These are phyloP conservation scores for Diplodia mutila DNA, from an alignment of 2,329 filamentous ascomycete genomes.

Conservation along the genomic window DNA sequence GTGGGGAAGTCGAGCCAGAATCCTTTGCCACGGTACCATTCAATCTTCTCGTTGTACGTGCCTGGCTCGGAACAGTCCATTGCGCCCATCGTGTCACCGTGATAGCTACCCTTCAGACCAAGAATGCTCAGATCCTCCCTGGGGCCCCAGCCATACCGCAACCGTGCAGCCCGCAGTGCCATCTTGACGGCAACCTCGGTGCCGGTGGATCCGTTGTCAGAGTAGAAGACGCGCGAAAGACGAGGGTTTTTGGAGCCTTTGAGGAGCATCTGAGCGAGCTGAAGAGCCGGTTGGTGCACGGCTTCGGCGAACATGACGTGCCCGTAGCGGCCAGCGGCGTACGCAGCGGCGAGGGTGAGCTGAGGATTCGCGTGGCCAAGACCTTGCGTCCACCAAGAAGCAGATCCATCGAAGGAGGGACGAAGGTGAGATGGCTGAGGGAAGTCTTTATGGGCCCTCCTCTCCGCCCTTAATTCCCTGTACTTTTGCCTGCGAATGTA, in stretches of 20 bases:
- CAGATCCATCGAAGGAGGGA: slow-evolving; percentile 79
- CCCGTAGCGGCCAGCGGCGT: slow-evolving; percentile 81
- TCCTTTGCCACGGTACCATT: slow-evolving; percentile 81
- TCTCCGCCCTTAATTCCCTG: background rate
- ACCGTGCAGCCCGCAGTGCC: slow-evolving; percentile 70
- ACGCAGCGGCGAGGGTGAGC: slow-evolving; percentile 73
- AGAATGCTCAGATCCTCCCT: slow-evolving; percentile 67
- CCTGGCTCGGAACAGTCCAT: slow-evolving; percentile 85
- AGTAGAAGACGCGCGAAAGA: slow-evolving; percentile 75
- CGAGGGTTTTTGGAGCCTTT: slow-evolving; percentile 64
- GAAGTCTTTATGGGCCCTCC: slow-evolving; percentile 3
- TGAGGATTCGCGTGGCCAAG: slow-evolving; percentile 77
- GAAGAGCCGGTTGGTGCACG: slow-evolving; percentile 76
- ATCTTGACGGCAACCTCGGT: slow-evolving; percentile 86
- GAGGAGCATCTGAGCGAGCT: slow-evolving; percentile 68
- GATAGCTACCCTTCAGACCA: slow-evolving; percentile 79
- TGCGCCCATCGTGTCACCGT: slow-evolving; percentile 84
- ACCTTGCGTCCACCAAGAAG: slow-evolving; percentile 91
- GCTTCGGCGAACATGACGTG: slow-evolving; percentile 87
- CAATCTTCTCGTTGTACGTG: slow-evolving; percentile 78
- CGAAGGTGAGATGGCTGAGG: slow-evolving; percentile 50
- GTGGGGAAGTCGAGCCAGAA: slow-evolving; percentile 81
- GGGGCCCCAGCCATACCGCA: slow-evolving; percentile 68
- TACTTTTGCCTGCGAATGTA: background rate
- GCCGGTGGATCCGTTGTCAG: slow-evolving; percentile 82